Evolutionary conservation across 2,329 filamentous ascomycete species (phyloP), one percentile per base, ranked within the genome.

Genomic region (Arthroderma sp.): DNA sequence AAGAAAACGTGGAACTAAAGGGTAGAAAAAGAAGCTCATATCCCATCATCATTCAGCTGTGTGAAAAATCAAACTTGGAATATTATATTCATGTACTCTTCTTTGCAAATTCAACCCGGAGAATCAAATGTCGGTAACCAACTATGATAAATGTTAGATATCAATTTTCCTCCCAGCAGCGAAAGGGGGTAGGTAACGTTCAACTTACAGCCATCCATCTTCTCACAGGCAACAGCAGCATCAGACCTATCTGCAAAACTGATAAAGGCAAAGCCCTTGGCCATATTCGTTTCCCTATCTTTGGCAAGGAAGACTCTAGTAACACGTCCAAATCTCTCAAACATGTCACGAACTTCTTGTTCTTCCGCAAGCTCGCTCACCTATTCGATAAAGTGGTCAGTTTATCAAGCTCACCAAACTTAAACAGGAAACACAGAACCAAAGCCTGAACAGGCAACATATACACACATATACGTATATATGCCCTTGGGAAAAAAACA

Each of bases 231-330:
- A 71, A 83, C 85, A 56, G 85, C 84, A 55, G 91, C 91, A 66
- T 98, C 91, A 55, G 74, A 68, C 56, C 91, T 75, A 66, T 98
- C 91, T 49, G 83, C 85, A 62, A 91, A 98, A 67, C 86, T 94
- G 74, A 98, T 94, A 66, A 98, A 98, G 28, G 93, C 93, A 65
- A 98, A 98, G 51, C 91, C 91, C 79, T 98, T 98, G 57, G 91
- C 91, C 64, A 89, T 73, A 50, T 87, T 86, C 36, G 91, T 98
- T 59, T 98, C 91, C 63, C 91, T 76, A 71, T 98, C 91, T 76
- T 95, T 96, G 58, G 91, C 91, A 59, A 98, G 69, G 75, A 98
- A 98, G 42, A 98, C 91, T 66, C 91, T 81, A 46, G 89, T 96
- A 62, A 98, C 91, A 56, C 88, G 85, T 61, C 91, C 91, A 65